phyloP scores from a whole-genome alignment of 23 red algal genomes.

The Gracilaria gracilis region DNA sequence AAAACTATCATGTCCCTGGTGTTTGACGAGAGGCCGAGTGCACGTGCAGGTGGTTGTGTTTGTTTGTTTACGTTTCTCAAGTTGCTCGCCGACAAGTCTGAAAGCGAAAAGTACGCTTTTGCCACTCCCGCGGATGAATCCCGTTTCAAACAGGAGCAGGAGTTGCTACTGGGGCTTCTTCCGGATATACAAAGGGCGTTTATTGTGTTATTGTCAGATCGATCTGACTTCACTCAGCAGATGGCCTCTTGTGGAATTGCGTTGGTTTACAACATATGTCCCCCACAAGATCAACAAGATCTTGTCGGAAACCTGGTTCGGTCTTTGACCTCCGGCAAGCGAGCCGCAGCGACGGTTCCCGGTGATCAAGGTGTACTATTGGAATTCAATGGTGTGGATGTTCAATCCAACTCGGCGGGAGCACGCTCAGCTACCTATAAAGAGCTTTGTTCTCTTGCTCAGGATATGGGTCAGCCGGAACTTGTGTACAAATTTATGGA shows the following conservation, averaged over 20 bases:
- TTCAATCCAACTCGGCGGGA: constrained; percentile 1
- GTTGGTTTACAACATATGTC: constrained; percentile 63
- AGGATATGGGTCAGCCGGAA: constrained; percentile 80
- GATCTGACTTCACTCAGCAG: constrained; percentile 73
- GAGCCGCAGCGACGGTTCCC: constrained; percentile 69
- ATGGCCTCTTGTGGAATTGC: constrained; percentile 74
- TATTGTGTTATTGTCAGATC: constrained; percentile 60
- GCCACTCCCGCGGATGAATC: constrained; percentile 29
- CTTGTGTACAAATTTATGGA: constrained; percentile 90
- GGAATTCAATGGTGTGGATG: constrained; percentile 51
- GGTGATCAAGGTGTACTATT: constrained; percentile 69
- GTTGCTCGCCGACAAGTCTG: constrained; percentile 29
- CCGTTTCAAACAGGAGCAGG: constrained; percentile 38
- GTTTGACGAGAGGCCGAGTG: constrained; percentile 47
- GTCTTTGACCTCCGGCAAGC: constrained; percentile 60
- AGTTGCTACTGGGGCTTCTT: constrained; percentile 31
- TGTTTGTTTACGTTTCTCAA: constrained; percentile 65
- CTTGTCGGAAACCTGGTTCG: constrained; percentile 64
- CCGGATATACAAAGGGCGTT: constrained; percentile 72
- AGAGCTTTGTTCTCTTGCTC: constrained; percentile 65
- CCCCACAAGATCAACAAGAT: constrained; percentile 54
- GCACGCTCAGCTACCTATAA: constrained; percentile 69
- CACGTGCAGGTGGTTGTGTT: constrained; percentile 68
- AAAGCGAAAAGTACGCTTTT: constrained; percentile 23
- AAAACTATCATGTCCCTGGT: constrained; percentile 17